phyloP scores from a whole-genome alignment of 1,139 yeast genomes.

The Suhomyces anneliseae region DNA sequence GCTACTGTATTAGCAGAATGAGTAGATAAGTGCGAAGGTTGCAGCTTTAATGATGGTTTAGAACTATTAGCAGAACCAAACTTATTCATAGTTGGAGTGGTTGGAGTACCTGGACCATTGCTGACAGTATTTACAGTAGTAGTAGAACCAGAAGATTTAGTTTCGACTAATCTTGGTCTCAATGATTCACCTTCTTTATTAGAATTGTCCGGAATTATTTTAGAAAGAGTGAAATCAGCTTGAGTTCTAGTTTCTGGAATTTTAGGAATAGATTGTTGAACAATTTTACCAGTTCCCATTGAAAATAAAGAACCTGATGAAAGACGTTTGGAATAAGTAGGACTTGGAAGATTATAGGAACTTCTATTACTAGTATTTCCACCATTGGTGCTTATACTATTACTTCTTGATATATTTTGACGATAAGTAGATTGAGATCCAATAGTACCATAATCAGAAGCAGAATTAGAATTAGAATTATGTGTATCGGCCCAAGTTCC shows the following conservation, averaged over 20 bases:
- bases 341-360: slow-evolving; percentile 33
- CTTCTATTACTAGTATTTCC: slow-evolving; percentile 8
- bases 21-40: slow-evolving; percentile 17
- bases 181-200: slow-evolving; percentile 6
- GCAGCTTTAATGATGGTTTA: slow-evolving; percentile 18
- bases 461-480: slow-evolving; percentile 1
- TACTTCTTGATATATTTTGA: slow-evolving; percentile 15
- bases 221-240: slow-evolving; percentile 14
- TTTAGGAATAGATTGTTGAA: slow-evolving; percentile 31
- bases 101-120: slow-evolving; percentile 10
- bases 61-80: slow-evolving; percentile 1
- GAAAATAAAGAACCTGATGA: slow-evolving; percentile 43
- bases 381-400: slow-evolving; percentile 15
- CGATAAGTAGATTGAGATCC: slow-evolving; percentile 4
- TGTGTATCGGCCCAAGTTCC: slow-evolving; percentile 12
- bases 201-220: slow-evolving; percentile 10
- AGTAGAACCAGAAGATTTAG: slow-evolving; percentile 27
- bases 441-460: slow-evolving; percentile 8
- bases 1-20: slow-evolving; percentile 8
- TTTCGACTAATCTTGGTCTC: slow-evolving; percentile 36
- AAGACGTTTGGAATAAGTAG: slow-evolving; percentile 39
- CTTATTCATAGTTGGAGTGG: slow-evolving; percentile 10
- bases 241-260: slow-evolving; percentile 15
- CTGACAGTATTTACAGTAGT: slow-evolving; percentile 13
- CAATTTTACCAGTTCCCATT: slow-evolving; percentile 45